Base-by-base conservation (phyloP, 768 basidiomycete species). In the Leccinum barrowsii region DNA sequence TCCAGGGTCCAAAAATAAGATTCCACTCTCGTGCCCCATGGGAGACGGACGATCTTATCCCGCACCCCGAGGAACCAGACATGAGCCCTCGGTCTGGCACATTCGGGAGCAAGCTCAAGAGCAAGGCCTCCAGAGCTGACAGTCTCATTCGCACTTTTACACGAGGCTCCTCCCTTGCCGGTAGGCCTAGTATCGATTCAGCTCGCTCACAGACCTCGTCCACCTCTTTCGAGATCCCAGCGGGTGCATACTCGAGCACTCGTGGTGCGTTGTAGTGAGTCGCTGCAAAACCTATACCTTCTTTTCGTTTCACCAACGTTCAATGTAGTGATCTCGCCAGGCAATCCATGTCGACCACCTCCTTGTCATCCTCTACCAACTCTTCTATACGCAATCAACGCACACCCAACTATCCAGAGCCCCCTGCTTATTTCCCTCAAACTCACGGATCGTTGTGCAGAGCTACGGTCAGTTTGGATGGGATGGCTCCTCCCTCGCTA, bases 1-100 rank as follows among this genome's bases (percentile, higher is more conserved):
- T 86, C 50, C 82, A 87, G 34, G 91, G 91, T n/a, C 90, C 90
- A 30, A 90, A 84, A 72, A 89, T 92, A 81, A 84, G 85, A 52
- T 84, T 90, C 67, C 88, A 90, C 71, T 89, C 87, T 60, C 86
- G 81, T 24, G 87, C 90, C 17, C 90, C 90, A 42, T 93, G 90
- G 90, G 90, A 92, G 73, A 73, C 80, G 37, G 87, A 84, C 51
- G 83, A 79, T 13, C 79, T 76, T 37, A 40, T 72, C 4, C 57
- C 79, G 3, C 71, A 76, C 30, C 80, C 79, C 65, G 82, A 78
- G 32, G 83, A 84, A 44, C 64, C 73, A 4, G 78, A 81, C 42
- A 75, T 76, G 22, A 70, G 67, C 49, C 59, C 69, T 56, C 65
- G 70, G 69, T 68, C 72, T 55, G 62, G 68, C 63, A 58, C 67